A percentile compares a stretch with the other conserved stretches of the same genome.
Conservation (phyloP, 1,284 basidiomycete genomes). For the Puccinia hordei region DNA sequence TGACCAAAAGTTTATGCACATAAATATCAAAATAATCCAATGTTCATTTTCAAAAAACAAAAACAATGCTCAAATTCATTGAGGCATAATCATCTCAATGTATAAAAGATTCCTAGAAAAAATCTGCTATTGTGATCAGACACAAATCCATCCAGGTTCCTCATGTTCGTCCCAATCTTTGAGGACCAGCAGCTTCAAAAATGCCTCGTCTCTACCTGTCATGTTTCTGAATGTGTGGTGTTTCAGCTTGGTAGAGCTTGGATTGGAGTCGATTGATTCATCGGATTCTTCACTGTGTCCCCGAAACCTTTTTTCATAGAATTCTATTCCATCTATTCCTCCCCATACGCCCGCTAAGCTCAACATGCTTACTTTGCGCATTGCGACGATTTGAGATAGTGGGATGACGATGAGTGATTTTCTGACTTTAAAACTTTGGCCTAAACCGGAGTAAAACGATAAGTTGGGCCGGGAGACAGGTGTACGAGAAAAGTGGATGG, state of each 20-base stretch:
- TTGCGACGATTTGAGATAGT: slow-evolving; percentile 30
- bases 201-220: slow-evolving; percentile 33
- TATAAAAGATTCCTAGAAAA: too few species aligned
- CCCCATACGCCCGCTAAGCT: slow-evolving; percentile 44
- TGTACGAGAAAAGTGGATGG: slow-evolving; percentile 18
- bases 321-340: slow-evolving; percentile 46
- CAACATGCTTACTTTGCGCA: slow-evolving; percentile 33
- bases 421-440: background rate
- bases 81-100: too few species aligned
- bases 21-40: too few species aligned
- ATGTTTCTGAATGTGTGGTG: slow-evolving; percentile 34
- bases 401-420: slow-evolving; percentile 10
- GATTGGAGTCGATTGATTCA: background rate
- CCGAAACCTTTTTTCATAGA: slow-evolving; percentile 12
- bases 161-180: slow-evolving; percentile 42
- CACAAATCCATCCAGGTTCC: slow-evolving; percentile 43
- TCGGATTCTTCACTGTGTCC: background rate
- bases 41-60: too few species aligned
- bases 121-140: too few species aligned
- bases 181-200: slow-evolving; percentile 35
- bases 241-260: slow-evolving; percentile 3
- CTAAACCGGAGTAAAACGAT: slow-evolving; percentile 20
- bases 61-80: too few species aligned
- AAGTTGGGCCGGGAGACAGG: background rate
- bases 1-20: too few species aligned